Base-by-base conservation (phyloP, 2,329 filamentous ascomycete species). In the Venturia carpophila region DNA sequence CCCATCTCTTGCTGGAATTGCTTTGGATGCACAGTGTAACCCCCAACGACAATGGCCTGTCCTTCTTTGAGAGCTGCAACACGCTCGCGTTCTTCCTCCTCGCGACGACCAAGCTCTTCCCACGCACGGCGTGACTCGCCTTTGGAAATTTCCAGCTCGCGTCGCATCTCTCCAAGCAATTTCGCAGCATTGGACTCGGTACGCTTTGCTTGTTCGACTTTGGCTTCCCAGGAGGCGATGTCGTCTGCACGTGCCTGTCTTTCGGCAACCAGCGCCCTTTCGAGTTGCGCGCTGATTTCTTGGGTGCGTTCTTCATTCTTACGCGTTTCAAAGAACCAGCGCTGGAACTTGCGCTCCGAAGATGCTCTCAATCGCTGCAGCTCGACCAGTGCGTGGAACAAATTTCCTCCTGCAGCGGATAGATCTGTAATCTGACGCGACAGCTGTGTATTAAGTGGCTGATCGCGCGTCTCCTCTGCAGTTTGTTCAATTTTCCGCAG, bases 371-470 rank as follows among this genome's bases (percentile, higher is more conserved):
- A 82, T 39, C 94, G 87, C 75, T 99, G 94, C 58, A 99, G 80
- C 76, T 99, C 94, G 3, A 99, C 94, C 0, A 99, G 92, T 11
- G 94, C 94, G 74, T 99, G 94, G 75, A 99, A 99, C 0, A 99
- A 82, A 70, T 99, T 99, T 5, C 94, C 94, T 15, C 94, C 94
- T 0, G 94, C 94, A 9, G 94, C 94, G 34, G 94, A 97, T n/a
- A 99, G 82, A 74, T 99, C 94, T 0, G 91, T 96, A 64, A 99
- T 93, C 74, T 99, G 94, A 41, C 94, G 87, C 13, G 92, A 91
- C 71, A 97, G 85, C 72, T 97, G 92, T 67, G 92, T 87, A 60
- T 88, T 92, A 34, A 97, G 79, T 0, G 93, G 90, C 69, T 95
- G 90, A 15, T 87, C 83, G 68, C 89, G 87, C 47, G 96, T 84